Base-by-base conservation (phyloP, 352 stramenopile genomes). In the Discostella stelligera region DNA sequence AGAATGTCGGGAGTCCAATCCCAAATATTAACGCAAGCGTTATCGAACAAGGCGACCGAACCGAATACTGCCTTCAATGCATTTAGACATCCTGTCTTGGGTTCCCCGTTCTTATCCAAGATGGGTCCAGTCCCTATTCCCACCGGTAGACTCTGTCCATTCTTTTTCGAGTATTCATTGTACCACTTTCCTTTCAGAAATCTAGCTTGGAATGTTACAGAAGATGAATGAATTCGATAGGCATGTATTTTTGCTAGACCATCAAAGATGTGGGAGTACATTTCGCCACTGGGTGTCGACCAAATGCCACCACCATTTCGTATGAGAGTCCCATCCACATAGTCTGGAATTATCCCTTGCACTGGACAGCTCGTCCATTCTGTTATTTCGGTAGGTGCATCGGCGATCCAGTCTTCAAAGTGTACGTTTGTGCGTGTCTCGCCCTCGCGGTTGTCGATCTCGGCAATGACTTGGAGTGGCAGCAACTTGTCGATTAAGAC, bases 1-100 rank as follows among this genome's bases (percentile, higher is more conserved):
- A 39, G 21, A n/a, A 27, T 23, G 3, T 72, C 10, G 9, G 60
- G 44, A 56, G 67, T 32, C 48, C 62, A 82, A 56, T 82, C 61
- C 74, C 74, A 82, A 20, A 82, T 74, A 64, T 82, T 82, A 0
- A 82, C 74, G 18, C 37, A 50, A 13, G 74, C 49, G 61, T 82
- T 82, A 41, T 82, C 74, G 67, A 82, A 82, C 27, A 61, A 61
- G 6, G 59, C 50, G 39, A 37, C 63, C 0, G 41, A 55, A 56
- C 69, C 74, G 6, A 46, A 20, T 11, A 74, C 18, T 18, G 65
- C 72, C 49, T 56, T 13, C 1, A 66, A 20, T 37, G 6, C 39
- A 50, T 58, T 37, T 52, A 16, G 16, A 8, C 53, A 9, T 18
- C 52, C 58, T 54, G 53, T 13, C 37, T 76, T 71, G 2, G 66